A percentile compares a stretch with the other conserved stretches of the same genome.
Evolutionary conservation across 257 asterid species (phyloP).

Genomic region (Salvia splendens): DNA sequence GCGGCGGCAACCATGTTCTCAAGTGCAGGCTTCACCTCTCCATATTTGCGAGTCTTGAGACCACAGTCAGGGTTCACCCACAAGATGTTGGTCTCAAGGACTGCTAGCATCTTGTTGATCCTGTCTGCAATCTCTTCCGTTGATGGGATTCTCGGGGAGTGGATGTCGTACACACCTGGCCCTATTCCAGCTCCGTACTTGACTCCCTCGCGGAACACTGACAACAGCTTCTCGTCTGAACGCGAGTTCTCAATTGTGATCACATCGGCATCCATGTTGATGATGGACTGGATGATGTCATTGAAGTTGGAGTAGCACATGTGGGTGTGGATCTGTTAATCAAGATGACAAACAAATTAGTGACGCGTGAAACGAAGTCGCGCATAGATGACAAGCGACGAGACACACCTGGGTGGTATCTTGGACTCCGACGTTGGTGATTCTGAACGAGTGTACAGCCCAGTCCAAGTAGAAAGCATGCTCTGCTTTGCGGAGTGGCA

Average conservation of each 20-base stretch:
- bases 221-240: conserved; percentile 21
- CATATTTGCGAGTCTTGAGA: conserved; percentile 20
- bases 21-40: conserved; percentile 19
- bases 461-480: conserved; percentile 85
- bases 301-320: conserved; percentile 98
- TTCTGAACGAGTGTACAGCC: conserved; percentile 99
- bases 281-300: conserved; percentile 87
- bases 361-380: background rate
- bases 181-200: conserved; percentile 25
- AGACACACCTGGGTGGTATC: conserved; percentile 88
- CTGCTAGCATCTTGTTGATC: conserved; percentile 26
- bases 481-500: conserved; percentile 24
- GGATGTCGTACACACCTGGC: conserved; percentile 26
- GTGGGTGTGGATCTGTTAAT: conserved; percentile 87
- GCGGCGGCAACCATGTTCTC: conserved; percentile 24
- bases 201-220: conserved; percentile 27
- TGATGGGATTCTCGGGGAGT: conserved; percentile 23
- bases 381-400: background rate
- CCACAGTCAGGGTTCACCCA: conserved; percentile 29
- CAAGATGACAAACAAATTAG: background rate
- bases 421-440: conserved; percentile 76
- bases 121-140: conserved; percentile 23
- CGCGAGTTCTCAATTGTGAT: conserved; percentile 23
- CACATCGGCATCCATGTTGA: conserved; percentile 41
- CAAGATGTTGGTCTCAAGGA: conserved; percentile 21